Base-by-base conservation (phyloP, 192 early-diverging fungal species). In the Dissophora globulifera region DNA sequence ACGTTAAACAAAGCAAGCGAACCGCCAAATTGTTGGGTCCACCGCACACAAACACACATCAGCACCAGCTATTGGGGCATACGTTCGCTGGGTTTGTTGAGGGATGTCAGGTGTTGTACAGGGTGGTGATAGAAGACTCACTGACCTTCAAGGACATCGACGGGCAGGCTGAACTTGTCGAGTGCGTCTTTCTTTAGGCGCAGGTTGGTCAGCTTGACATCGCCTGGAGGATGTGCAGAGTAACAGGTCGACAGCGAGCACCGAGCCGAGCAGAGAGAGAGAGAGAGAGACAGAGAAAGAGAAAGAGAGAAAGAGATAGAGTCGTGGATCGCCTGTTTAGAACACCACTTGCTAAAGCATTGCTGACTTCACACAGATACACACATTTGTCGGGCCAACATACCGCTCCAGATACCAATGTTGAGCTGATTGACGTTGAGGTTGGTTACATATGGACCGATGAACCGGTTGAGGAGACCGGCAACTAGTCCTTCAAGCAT, bases 361-460 rank as follows among this genome's bases (percentile, higher is more conserved):
- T n/a, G n/a, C n/a, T n/a, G n/a, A n/a, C n/a, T n/a, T n/a, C n/a
- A n/a, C n/a, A n/a, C n/a, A n/a, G n/a, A n/a, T n/a, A n/a, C n/a
- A n/a, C n/a, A n/a, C n/a, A n/a, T n/a, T n/a, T n/a, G n/a, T n/a
- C n/a, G n/a, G 17, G 9, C 2, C 4, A 1, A 58, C 71, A n/a
- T 90, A 93, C 94, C 95, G 67, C 89, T 88, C 97, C 96, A 99
- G 49, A 99, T 93, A 30, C 91, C 96, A 55, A 99, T 90, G 60
- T 93, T 93, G 59, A 99, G 90, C 87, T 99, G 96, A 50, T 89
- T 93, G 29, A 93, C 92, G 67, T 97, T 94, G 23, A 99, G 86
- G 81, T 98, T 96, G 32, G 90, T 90, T 42, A 97, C 94, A 88
- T 97, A 97, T 67, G 95, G 94, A 42, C 96, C 96, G 31, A 98